A percentile compares a stretch with the other conserved stretches of the same genome.
Conservation (phyloP, 2,329 filamentous ascomycete species). For the Xylaria sp. region DNA sequence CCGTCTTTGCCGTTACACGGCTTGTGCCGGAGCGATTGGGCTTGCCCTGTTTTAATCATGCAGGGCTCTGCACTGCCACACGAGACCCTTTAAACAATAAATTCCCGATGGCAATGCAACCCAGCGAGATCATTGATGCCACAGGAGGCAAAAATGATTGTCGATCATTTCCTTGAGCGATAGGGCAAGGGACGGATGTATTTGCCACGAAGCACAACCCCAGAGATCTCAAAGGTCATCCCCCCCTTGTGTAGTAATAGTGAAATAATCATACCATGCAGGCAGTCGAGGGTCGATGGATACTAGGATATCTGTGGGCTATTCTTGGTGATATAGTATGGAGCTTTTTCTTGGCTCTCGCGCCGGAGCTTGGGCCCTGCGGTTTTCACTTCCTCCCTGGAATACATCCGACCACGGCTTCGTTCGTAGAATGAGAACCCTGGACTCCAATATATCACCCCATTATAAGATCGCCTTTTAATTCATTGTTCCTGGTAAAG, state of each 20-base stretch:
- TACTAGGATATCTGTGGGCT: constrained; percentile 20
- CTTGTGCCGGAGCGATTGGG: constrained; percentile 28
- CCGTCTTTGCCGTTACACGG: constrained; percentile 30
- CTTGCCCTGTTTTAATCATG: constrained; percentile 31
- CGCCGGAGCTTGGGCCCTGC: constrained; percentile 22
- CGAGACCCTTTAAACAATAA: constrained; percentile 30
- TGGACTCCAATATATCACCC: constrained; percentile 5
- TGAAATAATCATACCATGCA: constrained; percentile 14
- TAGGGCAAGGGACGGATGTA: constrained; percentile 16
- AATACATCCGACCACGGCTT: constrained; percentile 6
- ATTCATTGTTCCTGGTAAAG: constrained; percentile 17
- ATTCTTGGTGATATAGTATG: constrained; percentile 26
- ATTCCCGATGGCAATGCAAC: constrained; percentile 33
- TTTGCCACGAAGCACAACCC: constrained; percentile 12
- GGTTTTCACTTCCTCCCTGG: constrained; percentile 13
- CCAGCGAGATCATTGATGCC: constrained; percentile 20
- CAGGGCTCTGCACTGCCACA: constrained; percentile 38
- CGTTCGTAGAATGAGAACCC: constrained; percentile 16
- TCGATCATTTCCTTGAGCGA: constrained; percentile 31
- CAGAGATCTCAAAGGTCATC: constrained; percentile 12
- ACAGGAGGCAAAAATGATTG: constrained; percentile 19
- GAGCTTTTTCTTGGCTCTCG: constrained; percentile 14
- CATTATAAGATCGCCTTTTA: constrained; percentile 31
- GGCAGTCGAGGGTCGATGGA: neutral
- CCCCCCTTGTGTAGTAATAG: constrained; percentile 21